Evolutionary conservation across 306 rosid genomes (phyloP).

Genomic region (Aeschynomene evenia): DNA sequence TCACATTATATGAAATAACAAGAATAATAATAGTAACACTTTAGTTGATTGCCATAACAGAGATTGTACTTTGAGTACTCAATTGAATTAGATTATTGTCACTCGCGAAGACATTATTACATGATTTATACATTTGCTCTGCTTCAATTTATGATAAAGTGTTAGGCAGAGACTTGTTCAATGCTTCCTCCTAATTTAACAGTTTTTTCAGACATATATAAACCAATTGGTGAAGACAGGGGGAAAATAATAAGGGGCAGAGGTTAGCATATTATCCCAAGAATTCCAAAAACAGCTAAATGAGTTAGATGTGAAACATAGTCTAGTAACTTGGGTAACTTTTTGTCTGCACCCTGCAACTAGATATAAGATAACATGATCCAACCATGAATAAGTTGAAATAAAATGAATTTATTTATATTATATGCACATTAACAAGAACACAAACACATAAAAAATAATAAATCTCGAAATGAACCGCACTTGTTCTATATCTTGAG

Average conservation of each 20-base stretch:
- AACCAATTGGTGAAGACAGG: neutral
- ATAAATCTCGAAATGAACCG: constrained; percentile 4
- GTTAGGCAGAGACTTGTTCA: neutral
- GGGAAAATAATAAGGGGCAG: neutral
- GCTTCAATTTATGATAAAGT: neutral
- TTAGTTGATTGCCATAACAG: neutral
- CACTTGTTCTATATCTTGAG: constrained; percentile 42
- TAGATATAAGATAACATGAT: constrained; percentile 11
- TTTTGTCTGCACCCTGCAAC: neutral
- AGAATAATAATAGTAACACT: neutral
- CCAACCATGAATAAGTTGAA: neutral
- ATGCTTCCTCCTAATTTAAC: too few relatives aligned
- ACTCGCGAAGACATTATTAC: neutral
- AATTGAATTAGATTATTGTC: neutral
- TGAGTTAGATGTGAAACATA: constrained; percentile 13
- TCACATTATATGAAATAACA: neutral
- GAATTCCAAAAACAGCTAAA: too few relatives aligned
- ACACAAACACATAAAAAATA: neutral
- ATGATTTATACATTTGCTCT: neutral
- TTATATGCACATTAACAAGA: neutral
- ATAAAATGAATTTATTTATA: neutral
- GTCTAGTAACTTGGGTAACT: neutral
- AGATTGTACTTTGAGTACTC: neutral
- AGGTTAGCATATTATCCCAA: constrained; percentile 22
- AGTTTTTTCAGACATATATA: neutral